Evolutionary conservation across 192 early-diverging fungal species (phyloP).

Genomic region (Gonapodya sp.): DNA sequence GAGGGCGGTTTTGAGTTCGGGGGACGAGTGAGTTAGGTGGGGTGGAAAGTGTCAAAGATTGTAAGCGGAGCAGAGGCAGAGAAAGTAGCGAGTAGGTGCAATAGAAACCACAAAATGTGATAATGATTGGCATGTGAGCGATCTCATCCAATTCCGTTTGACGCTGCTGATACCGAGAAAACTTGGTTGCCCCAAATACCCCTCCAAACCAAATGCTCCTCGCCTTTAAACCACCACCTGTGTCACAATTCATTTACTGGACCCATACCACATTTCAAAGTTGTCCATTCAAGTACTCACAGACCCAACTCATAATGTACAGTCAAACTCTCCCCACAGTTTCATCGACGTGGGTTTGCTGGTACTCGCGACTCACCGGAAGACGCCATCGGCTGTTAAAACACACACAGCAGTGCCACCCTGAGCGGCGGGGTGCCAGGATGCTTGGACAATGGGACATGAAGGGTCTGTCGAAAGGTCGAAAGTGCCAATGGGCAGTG

Average conservation of each 20-base stretch:
- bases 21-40: not conserved
- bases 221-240: too few relatives aligned
- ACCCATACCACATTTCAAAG: too few relatives aligned
- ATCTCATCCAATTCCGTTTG: not conserved
- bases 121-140: not conserved
- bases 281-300: too few relatives aligned
- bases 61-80: not conserved
- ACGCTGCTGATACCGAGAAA: too few relatives aligned
- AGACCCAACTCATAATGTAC: too few relatives aligned
- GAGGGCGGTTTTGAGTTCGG: too few relatives aligned
- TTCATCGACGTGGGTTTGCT: not conserved
- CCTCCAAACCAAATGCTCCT: too few relatives aligned
- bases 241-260: too few relatives aligned
- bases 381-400: not conserved
- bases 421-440: not conserved
- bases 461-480: not conserved
- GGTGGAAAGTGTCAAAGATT: not conserved
- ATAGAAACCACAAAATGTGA: not conserved
- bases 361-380: not conserved
- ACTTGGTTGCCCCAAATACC: too few relatives aligned
- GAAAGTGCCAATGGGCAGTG: not conserved
- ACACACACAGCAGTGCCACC: not conserved
- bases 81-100: not conserved
- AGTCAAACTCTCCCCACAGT: too few relatives aligned
- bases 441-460: not conserved